These are phyloP conservation scores for Paxillus involutus DNA, from an alignment of 768 basidiomycete genomes.

Conservation along the genomic window DNA sequence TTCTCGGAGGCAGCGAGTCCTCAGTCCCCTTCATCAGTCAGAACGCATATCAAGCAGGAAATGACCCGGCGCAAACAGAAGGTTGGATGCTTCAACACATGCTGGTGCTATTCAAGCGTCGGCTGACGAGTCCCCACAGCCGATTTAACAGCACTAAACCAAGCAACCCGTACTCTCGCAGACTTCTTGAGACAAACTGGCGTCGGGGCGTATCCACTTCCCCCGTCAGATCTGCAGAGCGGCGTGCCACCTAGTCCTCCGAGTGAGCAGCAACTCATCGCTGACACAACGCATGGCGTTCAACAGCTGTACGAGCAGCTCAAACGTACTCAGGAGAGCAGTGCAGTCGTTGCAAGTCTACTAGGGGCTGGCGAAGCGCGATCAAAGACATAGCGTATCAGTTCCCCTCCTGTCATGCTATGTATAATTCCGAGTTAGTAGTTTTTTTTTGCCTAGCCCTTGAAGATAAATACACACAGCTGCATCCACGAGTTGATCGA, in stretches of 20 bases:
- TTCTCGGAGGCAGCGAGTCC: too few relatives aligned
- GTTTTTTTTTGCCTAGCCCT: too few relatives aligned
- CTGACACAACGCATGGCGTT: slow-evolving; percentile 41
- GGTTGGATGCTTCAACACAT: slow-evolving; percentile 31
- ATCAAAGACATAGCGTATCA: slow-evolving; percentile 6
- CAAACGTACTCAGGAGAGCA: slow-evolving; percentile 56
- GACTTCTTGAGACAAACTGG: slow-evolving; percentile 57
- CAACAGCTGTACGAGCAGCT: slow-evolving; percentile 49
- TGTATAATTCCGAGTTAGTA: too few relatives aligned
- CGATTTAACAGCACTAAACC: slow-evolving; percentile 50
- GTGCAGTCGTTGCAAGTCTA: slow-evolving; percentile 49
- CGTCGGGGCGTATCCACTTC: slow-evolving; percentile 63
- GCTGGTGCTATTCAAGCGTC: not conserved
- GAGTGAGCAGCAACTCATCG: slow-evolving; percentile 47
- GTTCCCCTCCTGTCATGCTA: not conserved
- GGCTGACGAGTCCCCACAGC: slow-evolving; percentile 31
- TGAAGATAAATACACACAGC: too few relatives aligned
- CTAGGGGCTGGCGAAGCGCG: slow-evolving; percentile 32
- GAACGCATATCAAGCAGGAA: slow-evolving; percentile 59
- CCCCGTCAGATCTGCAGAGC: slow-evolving; percentile 25
- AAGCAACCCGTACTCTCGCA: slow-evolving; percentile 44
- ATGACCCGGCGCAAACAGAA: slow-evolving; percentile 53
- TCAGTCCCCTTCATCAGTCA: slow-evolving; percentile 39
- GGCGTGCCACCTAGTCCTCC: slow-evolving; percentile 26
- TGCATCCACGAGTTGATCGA: too few relatives aligned